Evolutionary conservation across 257 asterid species (phyloP), one percentile per base, ranked within the genome.

Genomic region (Capsicum chinense): DNA sequence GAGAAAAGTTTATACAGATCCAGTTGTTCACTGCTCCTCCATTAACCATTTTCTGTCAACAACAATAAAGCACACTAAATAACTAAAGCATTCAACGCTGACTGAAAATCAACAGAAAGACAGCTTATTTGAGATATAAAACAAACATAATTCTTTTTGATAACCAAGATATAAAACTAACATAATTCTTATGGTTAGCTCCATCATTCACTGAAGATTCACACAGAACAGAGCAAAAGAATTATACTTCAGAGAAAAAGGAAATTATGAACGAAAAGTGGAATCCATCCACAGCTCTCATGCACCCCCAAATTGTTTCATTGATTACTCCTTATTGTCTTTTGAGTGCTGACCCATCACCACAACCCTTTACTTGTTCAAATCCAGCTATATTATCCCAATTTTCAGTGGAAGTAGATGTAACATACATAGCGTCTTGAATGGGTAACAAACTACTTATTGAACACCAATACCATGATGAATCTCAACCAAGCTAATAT

Each of bases 1-100:
- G 94, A 48, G 98, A 94, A 83, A 97, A 97, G 84, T 97, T 97
- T n/a, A 97, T 92, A 79, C 97, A 94, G 54, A 93, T 91, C 99
- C 99, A 97, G 73, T 83, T 89, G 90, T 88, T 92, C 44, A 95
- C 99, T 8, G 91, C 90, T 79, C 99, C 99, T 13, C 99, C 99
- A 85, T 97, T 93, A 3, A 97, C 98, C 99, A 97, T 95, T 86
- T 97, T 90, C 99, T 97, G 94, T 88, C 88, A 57, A 37, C 87
- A 68, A 79, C 17, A 81, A 82, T 35, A 62, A 4, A 76, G 81
- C n/a, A 76, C 21, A 76, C 14, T 52, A 76, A 76, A 52, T 52
- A 52, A 76, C 44, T 56, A 52, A 26, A 76, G 26, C 63, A 76
- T 26, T 19, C 63, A 14, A 76, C 63, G 52, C 26, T 19, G 48